Evolutionary conservation across 352 stramenopile genomes (phyloP), one percentile per base, ranked within the genome.

Genomic region (Peronosclerospora sorghi): DNA sequence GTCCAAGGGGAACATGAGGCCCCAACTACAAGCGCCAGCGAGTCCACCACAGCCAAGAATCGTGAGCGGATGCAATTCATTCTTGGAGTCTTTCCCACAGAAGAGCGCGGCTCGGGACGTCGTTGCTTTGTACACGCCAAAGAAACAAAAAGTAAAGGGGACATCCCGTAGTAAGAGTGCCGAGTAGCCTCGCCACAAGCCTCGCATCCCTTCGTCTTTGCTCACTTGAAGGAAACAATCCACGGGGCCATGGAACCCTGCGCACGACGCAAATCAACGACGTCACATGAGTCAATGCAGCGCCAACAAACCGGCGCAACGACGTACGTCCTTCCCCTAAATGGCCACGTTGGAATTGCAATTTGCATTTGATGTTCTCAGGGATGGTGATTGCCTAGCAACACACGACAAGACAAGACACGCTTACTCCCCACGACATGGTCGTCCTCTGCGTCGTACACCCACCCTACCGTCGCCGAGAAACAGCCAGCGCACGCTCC

Each of bases 91-190:
- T 19, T 84, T 75, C 35, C 56, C 51, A 15, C 83, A 44, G n/a
- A 68, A 20, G n/a, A 54, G 60, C 12, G 56, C 51, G 19, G 81
- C 59, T 7, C 51, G 32, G 5, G 70, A 78, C 17, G 74, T 90
- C 60, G 78, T 83, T 23, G 69, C 66, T 32, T 91, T 65, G 53
- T 92, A 95, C 32, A 64, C 65, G 35, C 81, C 81, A 35, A 95
- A 95, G 61, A 95, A 95, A 55, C 84, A 86, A 48, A 93, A 92
- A 54, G 86, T 93, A 61, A 95, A 95, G 18, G 83, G 83, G 19
- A 95, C 77, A 47, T 95, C 83, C 15, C 83, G 81, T 50, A 89
- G 57, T 34, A 95, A 58, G 56, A 92, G 38, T 9, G 83, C 74
- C 28, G 70, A 80, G 51, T 92, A 85, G n/a, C 83, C 83, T 37